A percentile compares a stretch with the other conserved stretches of the same genome.
These are phyloP conservation scores for Trichoderma endophyticum DNA, from an alignment of 2,329 filamentous ascomycete species.

Conservation along the genomic window DNA sequence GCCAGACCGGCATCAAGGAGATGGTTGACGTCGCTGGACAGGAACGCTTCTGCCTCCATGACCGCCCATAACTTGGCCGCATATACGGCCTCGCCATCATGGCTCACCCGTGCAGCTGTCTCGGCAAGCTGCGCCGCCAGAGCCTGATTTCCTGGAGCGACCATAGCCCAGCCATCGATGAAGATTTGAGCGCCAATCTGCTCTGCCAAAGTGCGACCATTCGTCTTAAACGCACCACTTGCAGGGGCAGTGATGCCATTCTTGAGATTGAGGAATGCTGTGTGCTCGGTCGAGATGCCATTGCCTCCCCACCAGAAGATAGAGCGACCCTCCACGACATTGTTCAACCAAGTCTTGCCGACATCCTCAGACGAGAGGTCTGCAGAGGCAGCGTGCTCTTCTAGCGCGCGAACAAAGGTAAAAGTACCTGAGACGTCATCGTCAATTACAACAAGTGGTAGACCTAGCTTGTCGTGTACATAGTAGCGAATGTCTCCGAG, in stretches of 20 bases:
- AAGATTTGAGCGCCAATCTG: slow-evolving; percentile 42
- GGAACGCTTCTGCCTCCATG: slow-evolving; percentile 39
- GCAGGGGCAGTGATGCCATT: neutral
- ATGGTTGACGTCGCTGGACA: slow-evolving; percentile 31
- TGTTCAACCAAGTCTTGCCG: slow-evolving; percentile 20
- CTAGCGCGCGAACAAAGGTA: neutral
- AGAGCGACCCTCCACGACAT: slow-evolving; percentile 23
- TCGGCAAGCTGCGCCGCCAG: slow-evolving; percentile 32
- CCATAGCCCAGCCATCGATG: slow-evolving; percentile 38
- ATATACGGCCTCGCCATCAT: slow-evolving; percentile 18
- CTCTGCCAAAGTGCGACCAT: slow-evolving; percentile 26
- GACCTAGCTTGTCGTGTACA: slow-evolving; percentile 29
- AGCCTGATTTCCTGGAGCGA: slow-evolving; percentile 30
- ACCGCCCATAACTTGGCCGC: slow-evolving; percentile 27
- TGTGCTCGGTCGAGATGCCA: slow-evolving; percentile 39
- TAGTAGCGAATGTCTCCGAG: slow-evolving; percentile 33
- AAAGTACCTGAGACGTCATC: slow-evolving; percentile 24
- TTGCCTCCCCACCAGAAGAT: slow-evolving; percentile 40
- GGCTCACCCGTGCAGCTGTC: slow-evolving; percentile 35
- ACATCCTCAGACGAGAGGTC: neutral
- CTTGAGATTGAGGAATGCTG: slow-evolving; percentile 37
- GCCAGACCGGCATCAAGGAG: slow-evolving; percentile 32
- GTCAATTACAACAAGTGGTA: slow-evolving; percentile 33
- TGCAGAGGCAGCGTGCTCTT: neutral
- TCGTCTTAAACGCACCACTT: slow-evolving; percentile 27